phyloP scores from a whole-genome alignment of 768 basidiomycete genomes.

The Leccinum longicurvipes region DNA sequence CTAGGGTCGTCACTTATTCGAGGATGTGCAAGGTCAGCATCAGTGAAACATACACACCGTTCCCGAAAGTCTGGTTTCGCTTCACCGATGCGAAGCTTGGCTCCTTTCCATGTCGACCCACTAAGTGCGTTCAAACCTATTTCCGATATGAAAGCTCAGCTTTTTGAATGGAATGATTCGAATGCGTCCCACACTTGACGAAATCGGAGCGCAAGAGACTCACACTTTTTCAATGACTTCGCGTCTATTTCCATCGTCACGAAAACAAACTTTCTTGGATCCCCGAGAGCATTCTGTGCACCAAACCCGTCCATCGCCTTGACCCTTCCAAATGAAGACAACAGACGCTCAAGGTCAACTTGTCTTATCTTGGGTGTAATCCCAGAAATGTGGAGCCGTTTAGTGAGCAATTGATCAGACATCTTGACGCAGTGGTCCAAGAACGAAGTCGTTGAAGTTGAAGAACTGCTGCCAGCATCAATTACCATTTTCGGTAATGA shows the following conservation, averaged over 20 bases:
- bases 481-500: neutral
- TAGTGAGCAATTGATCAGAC: constrained; percentile 36
- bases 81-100: constrained; percentile 77
- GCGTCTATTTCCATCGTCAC: constrained; percentile 66
- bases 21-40: neutral
- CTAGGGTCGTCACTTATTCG: neutral
- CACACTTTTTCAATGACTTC: constrained; percentile 63
- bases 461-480: neutral
- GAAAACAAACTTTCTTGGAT: constrained; percentile 69
- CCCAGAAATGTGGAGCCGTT: constrained; percentile 72
- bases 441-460: neutral
- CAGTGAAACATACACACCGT: constrained; percentile 39
- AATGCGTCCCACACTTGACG: neutral
- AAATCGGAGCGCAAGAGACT: constrained; percentile 17
- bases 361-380: constrained; percentile 62
- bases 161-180: neutral
- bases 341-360: constrained; percentile 53
- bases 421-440: constrained; percentile 1
- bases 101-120: constrained; percentile 86
- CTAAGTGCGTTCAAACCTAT: constrained; percentile 72
- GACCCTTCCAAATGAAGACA: constrained; percentile 67
- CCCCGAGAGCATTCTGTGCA: constrained; percentile 56
- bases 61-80: constrained; percentile 74
- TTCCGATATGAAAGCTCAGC: neutral
- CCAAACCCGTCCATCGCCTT: constrained; percentile 70